phyloP scores from a whole-genome alignment of 73 alveolate species.

The Effrenium voratum region DNA sequence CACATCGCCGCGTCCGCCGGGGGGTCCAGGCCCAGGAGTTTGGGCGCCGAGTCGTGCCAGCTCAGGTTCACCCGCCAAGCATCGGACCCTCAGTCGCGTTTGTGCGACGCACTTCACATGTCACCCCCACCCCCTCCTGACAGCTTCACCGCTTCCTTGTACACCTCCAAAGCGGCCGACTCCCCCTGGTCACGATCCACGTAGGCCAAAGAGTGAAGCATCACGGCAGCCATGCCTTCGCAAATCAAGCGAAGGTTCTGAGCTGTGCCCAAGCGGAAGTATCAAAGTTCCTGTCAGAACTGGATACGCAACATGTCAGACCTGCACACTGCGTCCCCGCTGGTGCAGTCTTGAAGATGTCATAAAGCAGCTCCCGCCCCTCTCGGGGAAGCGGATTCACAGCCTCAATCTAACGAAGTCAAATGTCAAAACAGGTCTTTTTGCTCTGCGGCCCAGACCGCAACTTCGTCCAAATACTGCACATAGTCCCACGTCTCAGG shows the following conservation, averaged over 20 bases:
- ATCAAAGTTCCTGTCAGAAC: neutral
- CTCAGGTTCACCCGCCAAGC: conserved; percentile 49
- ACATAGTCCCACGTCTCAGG: conserved; percentile 57
- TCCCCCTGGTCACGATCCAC: conserved; percentile 62
- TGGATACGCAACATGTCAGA: too few relatives aligned
- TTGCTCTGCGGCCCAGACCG: neutral
- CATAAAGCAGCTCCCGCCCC: conserved; percentile 56
- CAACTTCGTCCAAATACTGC: conserved; percentile 14
- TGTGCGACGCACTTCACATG: neutral
- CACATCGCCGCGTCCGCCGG: conserved; percentile 29
- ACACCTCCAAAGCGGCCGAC: conserved; percentile 34
- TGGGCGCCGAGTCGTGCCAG: conserved; percentile 33
- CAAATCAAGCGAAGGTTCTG: too few relatives aligned
- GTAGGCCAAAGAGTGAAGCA: conserved; percentile 54
- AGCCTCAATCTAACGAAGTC: neutral
- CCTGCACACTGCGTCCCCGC: too few relatives aligned
- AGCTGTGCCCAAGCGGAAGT: neutral
- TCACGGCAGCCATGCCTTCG: conserved; percentile 52
- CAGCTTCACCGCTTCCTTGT: neutral
- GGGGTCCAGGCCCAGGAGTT: conserved; percentile 46
- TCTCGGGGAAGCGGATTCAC: conserved; percentile 63
- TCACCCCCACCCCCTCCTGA: neutral
- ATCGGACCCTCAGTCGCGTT: neutral
- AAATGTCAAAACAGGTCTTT: too few relatives aligned
- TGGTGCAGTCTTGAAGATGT: neutral